Percentiles rank a stretch among this genome's conserved stretches.
Conservation (phyloP, 148 eudicot genomes). For the Linanthus parryae region DNA sequence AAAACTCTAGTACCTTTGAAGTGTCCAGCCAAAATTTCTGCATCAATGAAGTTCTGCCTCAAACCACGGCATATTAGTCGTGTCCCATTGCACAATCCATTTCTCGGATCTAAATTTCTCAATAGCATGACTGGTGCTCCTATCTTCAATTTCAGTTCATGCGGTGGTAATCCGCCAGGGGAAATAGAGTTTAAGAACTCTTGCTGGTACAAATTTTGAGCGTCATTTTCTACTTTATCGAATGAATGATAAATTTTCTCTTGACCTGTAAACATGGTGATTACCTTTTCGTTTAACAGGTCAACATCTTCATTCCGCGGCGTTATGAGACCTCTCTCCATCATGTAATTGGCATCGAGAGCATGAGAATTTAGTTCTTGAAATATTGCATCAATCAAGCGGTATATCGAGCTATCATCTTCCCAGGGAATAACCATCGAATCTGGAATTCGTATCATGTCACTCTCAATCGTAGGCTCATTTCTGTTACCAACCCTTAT, state of each 20-base stretch:
- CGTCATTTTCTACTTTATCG: neutral
- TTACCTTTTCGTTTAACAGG: neutral
- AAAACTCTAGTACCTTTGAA: neutral
- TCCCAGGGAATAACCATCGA: neutral
- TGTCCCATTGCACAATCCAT: constrained; percentile 1
- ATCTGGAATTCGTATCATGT: neutral
- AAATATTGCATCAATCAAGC: neutral
- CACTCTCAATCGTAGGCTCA: neutral
- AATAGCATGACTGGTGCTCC: neutral
- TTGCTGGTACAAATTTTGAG: neutral
- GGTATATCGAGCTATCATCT: neutral
- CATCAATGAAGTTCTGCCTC: neutral
- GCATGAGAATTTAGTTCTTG: neutral
- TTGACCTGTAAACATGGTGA: neutral
- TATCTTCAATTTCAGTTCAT: neutral
- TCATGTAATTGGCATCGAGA: neutral
- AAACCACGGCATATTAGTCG: neutral
- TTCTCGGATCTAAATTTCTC: neutral
- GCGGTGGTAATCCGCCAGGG: neutral
- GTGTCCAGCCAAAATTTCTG: neutral
- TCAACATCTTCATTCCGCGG: neutral
- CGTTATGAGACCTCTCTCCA: neutral
- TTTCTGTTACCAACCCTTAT: neutral
- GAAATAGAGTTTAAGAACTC: neutral
- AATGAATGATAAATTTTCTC: neutral